Conservation (phyloP, 176 grass and related monocot genomes). For the Paspalum vaginatum region DNA sequence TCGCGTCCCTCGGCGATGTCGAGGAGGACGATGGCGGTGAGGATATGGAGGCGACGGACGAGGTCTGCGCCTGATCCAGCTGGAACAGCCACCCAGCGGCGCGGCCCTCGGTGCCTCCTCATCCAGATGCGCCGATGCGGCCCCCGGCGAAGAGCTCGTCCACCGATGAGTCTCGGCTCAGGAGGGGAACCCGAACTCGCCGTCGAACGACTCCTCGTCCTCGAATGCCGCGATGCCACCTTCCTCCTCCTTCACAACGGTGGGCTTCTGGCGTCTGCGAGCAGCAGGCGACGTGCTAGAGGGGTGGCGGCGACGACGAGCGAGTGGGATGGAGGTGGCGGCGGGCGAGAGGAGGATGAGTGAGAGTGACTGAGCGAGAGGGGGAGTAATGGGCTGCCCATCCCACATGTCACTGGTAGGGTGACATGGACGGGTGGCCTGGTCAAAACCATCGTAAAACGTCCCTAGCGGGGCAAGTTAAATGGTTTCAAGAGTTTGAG, state of each 20-base stretch:
- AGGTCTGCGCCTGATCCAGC: constrained; percentile 60
- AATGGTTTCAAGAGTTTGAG: no score
- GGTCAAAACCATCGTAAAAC: no score
- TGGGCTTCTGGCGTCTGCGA: background rate
- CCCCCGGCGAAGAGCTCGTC: constrained; percentile 65
- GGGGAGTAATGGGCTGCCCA: no score
- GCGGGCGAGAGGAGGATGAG: no score
- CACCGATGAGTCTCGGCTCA: no score
- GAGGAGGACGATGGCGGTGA: constrained; percentile 36
- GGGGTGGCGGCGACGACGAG: no score
- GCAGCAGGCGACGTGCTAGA: no score
- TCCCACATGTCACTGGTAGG: no score
- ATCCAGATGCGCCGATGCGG: constrained; percentile 56
- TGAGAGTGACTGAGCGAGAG: no score
- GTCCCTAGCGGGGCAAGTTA: no score
- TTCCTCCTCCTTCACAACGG: background rate
- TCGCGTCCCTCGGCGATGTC: background rate
- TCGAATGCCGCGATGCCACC: background rate
- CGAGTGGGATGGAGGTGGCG: no score
- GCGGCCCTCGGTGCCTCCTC: constrained; percentile 31
- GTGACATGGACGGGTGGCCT: no score
- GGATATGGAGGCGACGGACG: constrained; percentile 52
- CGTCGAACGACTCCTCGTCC: constrained; percentile 41
- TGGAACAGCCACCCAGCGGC: constrained; percentile 61
- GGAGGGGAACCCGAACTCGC: constrained; percentile 83